These are phyloP conservation scores for Colletotrichum sp. DNA, from an alignment of 2,329 filamentous ascomycete species.

Conservation along the genomic window DNA sequence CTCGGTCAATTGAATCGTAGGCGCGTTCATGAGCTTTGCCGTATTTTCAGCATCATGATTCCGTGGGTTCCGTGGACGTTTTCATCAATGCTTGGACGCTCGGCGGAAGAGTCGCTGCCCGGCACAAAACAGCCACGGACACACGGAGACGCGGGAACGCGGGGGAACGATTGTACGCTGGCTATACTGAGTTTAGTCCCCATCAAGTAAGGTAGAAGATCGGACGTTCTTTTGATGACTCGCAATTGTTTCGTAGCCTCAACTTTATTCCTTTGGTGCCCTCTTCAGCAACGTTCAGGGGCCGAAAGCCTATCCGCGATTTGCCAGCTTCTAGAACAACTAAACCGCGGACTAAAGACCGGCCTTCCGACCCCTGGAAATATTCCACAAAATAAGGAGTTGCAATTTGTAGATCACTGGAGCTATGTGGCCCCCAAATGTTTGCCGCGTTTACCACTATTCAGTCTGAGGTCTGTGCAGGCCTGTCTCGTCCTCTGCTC, in stretches of 20 bases:
- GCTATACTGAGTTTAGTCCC: background rate
- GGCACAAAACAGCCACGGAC: background rate
- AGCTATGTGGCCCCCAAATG: background rate
- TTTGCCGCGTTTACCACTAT: background rate
- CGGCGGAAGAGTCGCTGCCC: background rate
- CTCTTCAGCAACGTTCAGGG: background rate
- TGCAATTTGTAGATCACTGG: background rate
- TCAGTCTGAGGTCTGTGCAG: background rate
- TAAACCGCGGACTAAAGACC: background rate
- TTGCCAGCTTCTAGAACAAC: background rate
- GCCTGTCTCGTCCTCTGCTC: background rate
- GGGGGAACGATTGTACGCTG: background rate
- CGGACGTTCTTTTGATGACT: background rate
- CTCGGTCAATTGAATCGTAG: background rate
- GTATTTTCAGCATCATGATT: background rate
- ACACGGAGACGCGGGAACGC: background rate
- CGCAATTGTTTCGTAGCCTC: background rate
- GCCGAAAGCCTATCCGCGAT: background rate
- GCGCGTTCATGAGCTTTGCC: fast-evolving
- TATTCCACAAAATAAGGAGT: background rate
- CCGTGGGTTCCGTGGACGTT: background rate
- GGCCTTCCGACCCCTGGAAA: background rate
- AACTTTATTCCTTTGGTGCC: background rate
- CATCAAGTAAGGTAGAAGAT: background rate
- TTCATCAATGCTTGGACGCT: background rate